Evolutionary conservation across 2,329 filamentous ascomycete genomes (phyloP).

Genomic region (Incumbomyces delicatus): DNA sequence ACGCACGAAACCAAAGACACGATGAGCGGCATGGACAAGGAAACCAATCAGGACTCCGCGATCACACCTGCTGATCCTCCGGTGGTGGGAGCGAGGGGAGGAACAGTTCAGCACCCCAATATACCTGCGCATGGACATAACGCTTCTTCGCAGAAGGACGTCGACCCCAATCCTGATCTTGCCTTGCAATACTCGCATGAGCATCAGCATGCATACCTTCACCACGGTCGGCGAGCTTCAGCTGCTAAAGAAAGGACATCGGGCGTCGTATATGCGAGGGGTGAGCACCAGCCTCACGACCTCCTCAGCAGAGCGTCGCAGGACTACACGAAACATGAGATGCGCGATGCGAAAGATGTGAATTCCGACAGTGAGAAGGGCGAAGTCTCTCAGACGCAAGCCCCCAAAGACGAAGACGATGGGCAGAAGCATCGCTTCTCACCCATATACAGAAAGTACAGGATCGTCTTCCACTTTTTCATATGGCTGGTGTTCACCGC

Average conservation of each 20-base stretch:
- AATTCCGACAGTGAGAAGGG: slow-evolving; percentile 34
- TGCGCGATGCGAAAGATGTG: slow-evolving; percentile 21
- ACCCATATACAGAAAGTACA: slow-evolving; percentile 37
- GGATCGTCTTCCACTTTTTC: slow-evolving; percentile 37
- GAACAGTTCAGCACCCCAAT: slow-evolving; percentile 9
- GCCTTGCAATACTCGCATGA: slow-evolving; percentile 29
- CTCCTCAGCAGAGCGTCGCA: slow-evolving; percentile 29
- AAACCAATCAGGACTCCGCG: not conserved
- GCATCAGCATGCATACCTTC: slow-evolving; percentile 31
- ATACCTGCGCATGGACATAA: slow-evolving; percentile 21
- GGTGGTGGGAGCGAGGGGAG: not conserved
- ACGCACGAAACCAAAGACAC: slow-evolving; percentile 9
- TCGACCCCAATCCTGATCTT: slow-evolving; percentile 25
- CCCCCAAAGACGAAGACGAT: slow-evolving; percentile 24
- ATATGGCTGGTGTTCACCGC: slow-evolving; percentile 21
- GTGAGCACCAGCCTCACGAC: slow-evolving; percentile 30
- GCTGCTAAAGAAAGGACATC: slow-evolving; percentile 28
- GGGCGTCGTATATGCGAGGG: slow-evolving; percentile 41
- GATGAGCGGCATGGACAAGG: slow-evolving; percentile 2
- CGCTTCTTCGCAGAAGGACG: slow-evolving; percentile 14
- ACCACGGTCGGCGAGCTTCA: slow-evolving; percentile 28
- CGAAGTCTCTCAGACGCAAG: slow-evolving; percentile 19
- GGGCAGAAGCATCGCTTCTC: slow-evolving; percentile 26
- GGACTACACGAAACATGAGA: slow-evolving; percentile 32
- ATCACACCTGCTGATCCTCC: not conserved